These are phyloP conservation scores for Verticillium alfalfae DNA, from an alignment of 2,329 filamentous ascomycete genomes.

Conservation along the genomic window DNA sequence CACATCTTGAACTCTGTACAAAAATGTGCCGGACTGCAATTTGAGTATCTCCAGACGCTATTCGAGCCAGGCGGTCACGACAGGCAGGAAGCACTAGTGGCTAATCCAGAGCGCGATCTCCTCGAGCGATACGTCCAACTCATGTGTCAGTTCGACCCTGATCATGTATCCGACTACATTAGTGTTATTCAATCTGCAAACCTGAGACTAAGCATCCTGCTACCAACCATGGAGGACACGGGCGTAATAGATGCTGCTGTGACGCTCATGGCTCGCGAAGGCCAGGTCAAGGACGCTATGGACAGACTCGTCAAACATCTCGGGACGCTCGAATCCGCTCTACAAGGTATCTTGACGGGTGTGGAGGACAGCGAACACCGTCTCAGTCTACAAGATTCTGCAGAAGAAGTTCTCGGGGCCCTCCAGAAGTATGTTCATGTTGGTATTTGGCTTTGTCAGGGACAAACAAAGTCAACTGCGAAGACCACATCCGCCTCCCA, in stretches of 20 bases:
- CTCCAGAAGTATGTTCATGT: slow-evolving; percentile 88
- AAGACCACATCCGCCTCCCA: slow-evolving; percentile 35
- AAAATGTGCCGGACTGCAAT: slow-evolving; percentile 60
- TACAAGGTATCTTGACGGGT: slow-evolving; percentile 67
- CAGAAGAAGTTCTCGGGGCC: slow-evolving; percentile 68
- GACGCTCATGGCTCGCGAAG: slow-evolving; percentile 82
- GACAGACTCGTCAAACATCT: slow-evolving; percentile 77
- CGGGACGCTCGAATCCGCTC: slow-evolving; percentile 69
- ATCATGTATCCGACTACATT: slow-evolving; percentile 82
- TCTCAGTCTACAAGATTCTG: slow-evolving; percentile 53
- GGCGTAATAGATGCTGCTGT: slow-evolving; percentile 92
- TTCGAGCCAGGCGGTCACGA: slow-evolving; percentile 54
- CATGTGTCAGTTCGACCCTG: slow-evolving; percentile 80
- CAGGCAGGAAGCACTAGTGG: slow-evolving; percentile 22
- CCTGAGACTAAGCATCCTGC: slow-evolving; percentile 63
- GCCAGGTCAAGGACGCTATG: slow-evolving; percentile 79
- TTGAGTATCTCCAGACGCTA: slow-evolving; percentile 69
- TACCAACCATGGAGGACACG: slow-evolving; percentile 83
- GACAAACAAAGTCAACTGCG: slow-evolving; percentile 63
- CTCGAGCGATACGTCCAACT: slow-evolving; percentile 82
- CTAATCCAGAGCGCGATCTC: slow-evolving; percentile 50
- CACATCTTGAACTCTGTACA: slow-evolving; percentile 57
- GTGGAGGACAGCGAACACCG: slow-evolving; percentile 47
- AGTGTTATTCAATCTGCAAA: slow-evolving; percentile 70
- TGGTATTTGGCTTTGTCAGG: slow-evolving; percentile 92